Evolutionary conservation across 805 yeast species (phyloP).

Genomic region (Naumovozyma castellii): DNA sequence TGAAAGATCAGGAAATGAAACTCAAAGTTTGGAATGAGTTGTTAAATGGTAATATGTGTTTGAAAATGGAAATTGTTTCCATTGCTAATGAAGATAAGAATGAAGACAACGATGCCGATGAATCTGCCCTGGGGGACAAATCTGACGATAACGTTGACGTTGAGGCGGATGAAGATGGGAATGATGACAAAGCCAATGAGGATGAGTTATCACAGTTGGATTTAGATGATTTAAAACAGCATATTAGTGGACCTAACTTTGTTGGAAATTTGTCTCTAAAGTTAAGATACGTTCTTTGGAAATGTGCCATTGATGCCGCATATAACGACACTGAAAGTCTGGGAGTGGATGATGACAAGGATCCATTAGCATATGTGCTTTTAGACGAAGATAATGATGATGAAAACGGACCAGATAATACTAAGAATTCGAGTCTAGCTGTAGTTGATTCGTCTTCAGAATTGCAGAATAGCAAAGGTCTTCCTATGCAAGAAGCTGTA

Average conservation of each 20-base stretch:
- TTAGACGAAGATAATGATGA: slow-evolving; percentile 8
- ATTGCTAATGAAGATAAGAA: background rate
- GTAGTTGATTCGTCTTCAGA: background rate
- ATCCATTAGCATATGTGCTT: slow-evolving; percentile 9
- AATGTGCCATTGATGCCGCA: slow-evolving; percentile 36
- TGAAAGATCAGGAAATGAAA: slow-evolving; percentile 18
- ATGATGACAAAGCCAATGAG: slow-evolving; percentile 7
- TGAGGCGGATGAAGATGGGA: slow-evolving; percentile 3
- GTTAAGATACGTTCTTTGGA: slow-evolving; percentile 61
- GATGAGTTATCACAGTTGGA: slow-evolving; percentile 34
- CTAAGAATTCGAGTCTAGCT: background rate
- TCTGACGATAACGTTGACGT: background rate
- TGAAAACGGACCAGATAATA: slow-evolving; percentile 2
- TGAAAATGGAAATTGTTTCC: slow-evolving; percentile 15
- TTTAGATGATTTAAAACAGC: slow-evolving; percentile 31
- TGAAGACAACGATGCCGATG: background rate
- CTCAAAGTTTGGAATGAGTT: slow-evolving; percentile 38
- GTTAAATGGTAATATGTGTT: slow-evolving; percentile 27
- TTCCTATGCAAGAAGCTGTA: background rate
- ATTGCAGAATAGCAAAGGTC: background rate
- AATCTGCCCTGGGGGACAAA: background rate
- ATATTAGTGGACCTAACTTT: slow-evolving; percentile 37
- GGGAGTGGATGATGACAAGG: slow-evolving; percentile 15
- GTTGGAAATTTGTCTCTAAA: slow-evolving; percentile 52
- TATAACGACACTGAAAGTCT: slow-evolving; percentile 30